Percentiles rank a stretch among this genome's conserved stretches.
Conservation (phyloP, 2,329 filamentous ascomycete species). For the Alternaria postmessia region DNA sequence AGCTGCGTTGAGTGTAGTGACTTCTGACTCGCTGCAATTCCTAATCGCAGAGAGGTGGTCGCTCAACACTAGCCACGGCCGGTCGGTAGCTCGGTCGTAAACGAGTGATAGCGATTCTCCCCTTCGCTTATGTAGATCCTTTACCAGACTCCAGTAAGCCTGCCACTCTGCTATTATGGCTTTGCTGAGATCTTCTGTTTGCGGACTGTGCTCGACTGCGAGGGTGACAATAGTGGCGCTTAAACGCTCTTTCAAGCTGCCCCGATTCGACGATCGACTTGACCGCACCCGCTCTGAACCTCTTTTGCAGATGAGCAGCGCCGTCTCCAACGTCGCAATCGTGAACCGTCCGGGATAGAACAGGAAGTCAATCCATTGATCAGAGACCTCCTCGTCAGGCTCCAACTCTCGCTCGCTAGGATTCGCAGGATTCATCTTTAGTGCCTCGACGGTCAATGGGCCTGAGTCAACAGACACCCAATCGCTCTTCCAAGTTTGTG, state of each 20-base stretch:
- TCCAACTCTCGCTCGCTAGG: constrained; percentile 47
- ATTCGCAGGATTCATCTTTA: constrained; percentile 50
- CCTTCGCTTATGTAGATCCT: constrained; percentile 85
- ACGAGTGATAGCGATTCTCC: constrained; percentile 82
- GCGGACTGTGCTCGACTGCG: constrained; percentile 70
- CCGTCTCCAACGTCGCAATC: constrained; percentile 79
- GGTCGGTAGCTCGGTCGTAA: constrained; percentile 73
- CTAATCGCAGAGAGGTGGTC: constrained; percentile 82
- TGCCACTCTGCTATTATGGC: constrained; percentile 87
- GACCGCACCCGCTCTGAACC: constrained; percentile 54
- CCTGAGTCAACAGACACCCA: constrained; percentile 58
- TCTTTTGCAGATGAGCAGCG: constrained; percentile 81
- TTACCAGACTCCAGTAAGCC: constrained; percentile 83
- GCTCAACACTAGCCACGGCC: constrained; percentile 85
- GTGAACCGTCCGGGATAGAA: constrained; percentile 86
- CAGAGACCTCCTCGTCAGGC: constrained; percentile 52
- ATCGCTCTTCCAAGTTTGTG: constrained; percentile 69
- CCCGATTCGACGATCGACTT: constrained; percentile 44
- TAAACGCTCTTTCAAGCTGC: constrained; percentile 77
- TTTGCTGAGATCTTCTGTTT: constrained; percentile 77
- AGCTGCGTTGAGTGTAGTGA: constrained; percentile 72
- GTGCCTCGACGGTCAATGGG: constrained; percentile 50
- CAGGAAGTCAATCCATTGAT: constrained; percentile 87
- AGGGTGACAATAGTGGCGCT: constrained; percentile 75
- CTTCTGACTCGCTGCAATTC: constrained; percentile 79